phyloP scores from a whole-genome alignment of 805 yeast genomes.

The Metschnikowia gelsemii region DNA sequence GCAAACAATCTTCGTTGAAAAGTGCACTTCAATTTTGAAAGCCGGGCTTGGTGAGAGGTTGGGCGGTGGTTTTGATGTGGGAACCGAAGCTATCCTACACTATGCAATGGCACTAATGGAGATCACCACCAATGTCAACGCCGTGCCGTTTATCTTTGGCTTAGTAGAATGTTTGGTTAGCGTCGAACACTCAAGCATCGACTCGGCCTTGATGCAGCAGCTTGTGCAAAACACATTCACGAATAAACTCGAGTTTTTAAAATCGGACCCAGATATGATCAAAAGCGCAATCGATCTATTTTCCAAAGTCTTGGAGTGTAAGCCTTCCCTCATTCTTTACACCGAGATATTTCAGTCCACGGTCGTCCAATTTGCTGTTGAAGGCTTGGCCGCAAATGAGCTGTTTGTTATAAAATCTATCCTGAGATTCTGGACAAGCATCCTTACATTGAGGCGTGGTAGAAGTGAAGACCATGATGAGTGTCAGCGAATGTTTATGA shows the following conservation, averaged over 20 bases:
- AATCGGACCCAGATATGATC: conserved; percentile 58
- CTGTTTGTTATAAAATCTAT: conserved; percentile 53
- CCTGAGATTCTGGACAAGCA: conserved; percentile 53
- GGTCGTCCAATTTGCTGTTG: conserved; percentile 32
- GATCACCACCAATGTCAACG: conserved; percentile 21
- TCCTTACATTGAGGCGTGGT: conserved; percentile 49
- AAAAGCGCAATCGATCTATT: conserved; percentile 54
- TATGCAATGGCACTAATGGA: conserved; percentile 16
- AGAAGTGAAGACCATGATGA: conserved; percentile 40
- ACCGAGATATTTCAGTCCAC: conserved; percentile 24
- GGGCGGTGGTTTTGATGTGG: conserved; percentile 65
- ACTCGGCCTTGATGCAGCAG: conserved; percentile 32
- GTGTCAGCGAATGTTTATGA: conserved; percentile 22
- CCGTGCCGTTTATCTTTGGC: conserved; percentile 46
- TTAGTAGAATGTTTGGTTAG: conserved; percentile 46
- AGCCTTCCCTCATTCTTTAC: conserved; percentile 49
- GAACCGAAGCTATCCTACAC: conserved; percentile 9
- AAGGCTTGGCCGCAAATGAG: conserved; percentile 49
- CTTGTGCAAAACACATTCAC: conserved; percentile 42
- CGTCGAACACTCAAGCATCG: conserved; percentile 33
- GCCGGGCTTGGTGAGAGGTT: conserved; percentile 61
- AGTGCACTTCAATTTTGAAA: conserved; percentile 60
- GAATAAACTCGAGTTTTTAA: conserved; percentile 33
- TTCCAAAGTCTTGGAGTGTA: conserved; percentile 46
- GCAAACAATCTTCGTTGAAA: conserved; percentile 57